phyloP scores from a whole-genome alignment of 2,329 filamentous ascomycete genomes.

The Pseudogymnoascus sp. region DNA sequence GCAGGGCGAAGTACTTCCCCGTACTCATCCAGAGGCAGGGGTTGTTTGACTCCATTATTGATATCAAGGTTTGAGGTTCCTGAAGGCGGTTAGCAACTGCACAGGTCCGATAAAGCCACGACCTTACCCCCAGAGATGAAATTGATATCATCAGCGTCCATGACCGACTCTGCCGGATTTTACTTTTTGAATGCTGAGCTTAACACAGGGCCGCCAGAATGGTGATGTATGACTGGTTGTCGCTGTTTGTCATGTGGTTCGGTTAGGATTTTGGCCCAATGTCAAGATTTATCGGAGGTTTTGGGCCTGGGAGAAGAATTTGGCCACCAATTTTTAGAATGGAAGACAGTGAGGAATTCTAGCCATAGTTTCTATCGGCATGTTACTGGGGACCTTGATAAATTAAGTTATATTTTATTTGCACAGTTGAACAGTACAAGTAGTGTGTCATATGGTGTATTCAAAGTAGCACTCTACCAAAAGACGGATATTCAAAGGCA shows the following conservation, averaged over 20 bases:
- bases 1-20: slow-evolving; percentile 23
- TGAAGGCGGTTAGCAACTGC: slow-evolving; percentile 17
- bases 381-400: not conserved
- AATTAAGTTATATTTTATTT: not conserved
- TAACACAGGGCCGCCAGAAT: not conserved
- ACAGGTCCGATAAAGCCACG: not conserved
- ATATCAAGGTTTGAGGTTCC: slow-evolving; percentile 23
- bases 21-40: slow-evolving; percentile 18
- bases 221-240: slow-evolving; percentile 1
- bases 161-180: slow-evolving; percentile 15
- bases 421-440: not conserved
- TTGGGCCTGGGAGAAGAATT: not conserved
- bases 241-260: slow-evolving; percentile 8
- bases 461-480: not conserved
- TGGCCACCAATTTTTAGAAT: slow-evolving; percentile 1
- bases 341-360: not conserved
- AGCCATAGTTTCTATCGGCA: not conserved
- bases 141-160: slow-evolving; percentile 21
- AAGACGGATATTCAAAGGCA: not conserved
- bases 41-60: slow-evolving; percentile 19
- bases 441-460: not conserved
- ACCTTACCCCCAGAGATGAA: slow-evolving; percentile 20
- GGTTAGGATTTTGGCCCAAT: slow-evolving; percentile 8
- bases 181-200: not conserved
- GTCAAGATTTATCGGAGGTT: slow-evolving; percentile 2